phyloP scores from a whole-genome alignment of 495 filamentous ascomycete species.

The Xylaria scruposa region DNA sequence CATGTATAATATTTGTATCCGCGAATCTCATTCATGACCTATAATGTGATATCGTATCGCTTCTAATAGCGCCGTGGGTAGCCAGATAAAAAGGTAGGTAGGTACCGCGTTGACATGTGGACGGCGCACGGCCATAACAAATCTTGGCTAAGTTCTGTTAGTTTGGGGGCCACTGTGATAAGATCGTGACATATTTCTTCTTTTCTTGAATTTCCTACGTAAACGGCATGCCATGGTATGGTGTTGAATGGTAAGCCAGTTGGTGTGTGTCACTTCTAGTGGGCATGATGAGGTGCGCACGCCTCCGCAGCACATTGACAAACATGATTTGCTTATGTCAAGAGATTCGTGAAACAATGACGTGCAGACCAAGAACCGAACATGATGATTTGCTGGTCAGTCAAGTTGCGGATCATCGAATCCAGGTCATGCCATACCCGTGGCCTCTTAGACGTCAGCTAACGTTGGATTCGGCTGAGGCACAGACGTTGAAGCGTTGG shows the following conservation, averaged over 20 bases:
- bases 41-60: not conserved
- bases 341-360: slow-evolving; percentile 10
- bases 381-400: not conserved
- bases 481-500: slow-evolving; percentile 1
- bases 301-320: not conserved
- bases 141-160: slow-evolving; percentile 17
- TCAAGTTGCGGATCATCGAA: slow-evolving; percentile 11
- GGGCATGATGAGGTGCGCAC: slow-evolving; percentile 4
- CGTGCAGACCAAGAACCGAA: slow-evolving; percentile 8
- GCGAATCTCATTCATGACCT: not conserved
- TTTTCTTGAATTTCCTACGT: not conserved
- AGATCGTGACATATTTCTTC: not conserved
- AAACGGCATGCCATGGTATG: not conserved
- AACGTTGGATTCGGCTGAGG: slow-evolving; percentile 10
- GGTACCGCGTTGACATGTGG: slow-evolving; percentile 1
- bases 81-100: not conserved
- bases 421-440: slow-evolving; percentile 1
- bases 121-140: slow-evolving; percentile 22
- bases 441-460: slow-evolving; percentile 8
- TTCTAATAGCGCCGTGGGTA: not conserved
- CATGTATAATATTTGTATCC: not conserved
- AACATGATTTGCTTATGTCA: not conserved
- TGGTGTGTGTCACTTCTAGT: not conserved
- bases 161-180: not conserved
- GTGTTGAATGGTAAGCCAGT: not conserved